Evolutionary conservation across 768 basidiomycete genomes (phyloP).

Genomic region (Suillus occidentalis): DNA sequence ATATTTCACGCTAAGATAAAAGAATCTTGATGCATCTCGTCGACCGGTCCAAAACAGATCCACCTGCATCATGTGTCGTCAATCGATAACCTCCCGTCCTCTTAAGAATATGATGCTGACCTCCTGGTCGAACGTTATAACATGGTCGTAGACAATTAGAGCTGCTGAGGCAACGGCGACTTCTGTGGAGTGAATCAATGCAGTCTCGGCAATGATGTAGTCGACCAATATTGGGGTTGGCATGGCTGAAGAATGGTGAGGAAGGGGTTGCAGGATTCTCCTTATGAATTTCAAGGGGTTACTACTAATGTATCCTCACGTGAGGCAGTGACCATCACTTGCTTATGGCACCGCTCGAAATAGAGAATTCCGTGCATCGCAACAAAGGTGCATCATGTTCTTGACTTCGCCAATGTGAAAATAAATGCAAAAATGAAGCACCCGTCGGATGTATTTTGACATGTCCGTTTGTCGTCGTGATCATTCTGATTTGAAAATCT

Average conservation of each 20-base stretch:
- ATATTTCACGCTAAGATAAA: constrained; percentile 12
- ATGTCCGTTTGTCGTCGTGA: background rate
- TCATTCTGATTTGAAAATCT: background rate
- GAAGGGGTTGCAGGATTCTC: background rate
- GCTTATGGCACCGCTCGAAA: background rate
- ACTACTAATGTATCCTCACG: background rate
- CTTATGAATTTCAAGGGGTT: background rate
- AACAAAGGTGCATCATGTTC: background rate
- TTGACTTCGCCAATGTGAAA: background rate
- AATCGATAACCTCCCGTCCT: background rate
- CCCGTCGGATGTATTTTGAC: background rate
- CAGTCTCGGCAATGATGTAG: no score
- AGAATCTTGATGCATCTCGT: constrained; percentile 8
- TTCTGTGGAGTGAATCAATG: background rate
- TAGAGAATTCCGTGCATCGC: background rate
- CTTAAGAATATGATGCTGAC: background rate
- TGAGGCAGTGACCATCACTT: background rate
- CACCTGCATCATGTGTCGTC: constrained; percentile 1
- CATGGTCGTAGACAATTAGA: constrained; percentile 12
- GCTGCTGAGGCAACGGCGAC: background rate
- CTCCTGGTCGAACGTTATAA: constrained; percentile 13
- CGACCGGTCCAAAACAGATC: constrained; percentile 10
- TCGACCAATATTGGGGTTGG: background rate
- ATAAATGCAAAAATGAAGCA: background rate
- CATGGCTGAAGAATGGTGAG: background rate